Evolutionary conservation across 2,329 filamentous ascomycete species (phyloP).

Genomic region (Colletotrichum agaves): DNA sequence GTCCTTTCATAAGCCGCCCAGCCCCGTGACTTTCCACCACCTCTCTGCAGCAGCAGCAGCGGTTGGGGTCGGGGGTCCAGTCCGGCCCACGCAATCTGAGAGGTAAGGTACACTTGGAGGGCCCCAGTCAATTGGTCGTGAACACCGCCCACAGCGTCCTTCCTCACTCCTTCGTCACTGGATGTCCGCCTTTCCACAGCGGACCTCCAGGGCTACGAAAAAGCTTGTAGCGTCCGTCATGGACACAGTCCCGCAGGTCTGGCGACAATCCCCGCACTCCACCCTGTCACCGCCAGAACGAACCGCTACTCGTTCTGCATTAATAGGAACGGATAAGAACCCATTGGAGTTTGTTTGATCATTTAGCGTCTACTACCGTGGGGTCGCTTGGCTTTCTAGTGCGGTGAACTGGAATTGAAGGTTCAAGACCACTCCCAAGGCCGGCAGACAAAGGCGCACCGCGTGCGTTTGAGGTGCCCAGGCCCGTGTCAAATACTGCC

Average conservation of each 20-base stretch:
- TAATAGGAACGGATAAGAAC: constrained; percentile 29
- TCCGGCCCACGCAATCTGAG: constrained; percentile 27
- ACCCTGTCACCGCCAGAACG: constrained; percentile 37
- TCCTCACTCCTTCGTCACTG: constrained; percentile 17
- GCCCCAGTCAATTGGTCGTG: constrained; percentile 19
- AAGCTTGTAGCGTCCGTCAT: constrained; percentile 25
- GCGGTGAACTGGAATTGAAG: neutral
- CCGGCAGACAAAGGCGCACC: neutral
- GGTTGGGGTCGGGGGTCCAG: constrained; percentile 22
- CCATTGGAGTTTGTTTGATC: constrained; percentile 32
- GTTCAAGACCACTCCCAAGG: neutral
- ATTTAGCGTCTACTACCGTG: constrained; percentile 18
- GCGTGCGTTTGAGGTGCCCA: neutral
- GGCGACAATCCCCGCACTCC: constrained; percentile 30
- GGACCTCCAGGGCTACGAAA: constrained; percentile 12
- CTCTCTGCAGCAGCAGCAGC: constrained; percentile 18
- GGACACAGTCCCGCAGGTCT: constrained; percentile 14
- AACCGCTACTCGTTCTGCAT: constrained; percentile 32
- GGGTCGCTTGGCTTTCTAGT: constrained; percentile 8
- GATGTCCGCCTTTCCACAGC: constrained; percentile 20
- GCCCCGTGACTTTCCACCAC: constrained; percentile 37
- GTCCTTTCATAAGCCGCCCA: constrained; percentile 38
- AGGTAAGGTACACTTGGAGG: constrained; percentile 3
- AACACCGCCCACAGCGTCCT: constrained; percentile 2
- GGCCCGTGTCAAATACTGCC: neutral